Evolutionary conservation across 2,329 filamentous ascomycete species (phyloP), one percentile per base, ranked within the genome.

Genomic region (Xylaria sp.): DNA sequence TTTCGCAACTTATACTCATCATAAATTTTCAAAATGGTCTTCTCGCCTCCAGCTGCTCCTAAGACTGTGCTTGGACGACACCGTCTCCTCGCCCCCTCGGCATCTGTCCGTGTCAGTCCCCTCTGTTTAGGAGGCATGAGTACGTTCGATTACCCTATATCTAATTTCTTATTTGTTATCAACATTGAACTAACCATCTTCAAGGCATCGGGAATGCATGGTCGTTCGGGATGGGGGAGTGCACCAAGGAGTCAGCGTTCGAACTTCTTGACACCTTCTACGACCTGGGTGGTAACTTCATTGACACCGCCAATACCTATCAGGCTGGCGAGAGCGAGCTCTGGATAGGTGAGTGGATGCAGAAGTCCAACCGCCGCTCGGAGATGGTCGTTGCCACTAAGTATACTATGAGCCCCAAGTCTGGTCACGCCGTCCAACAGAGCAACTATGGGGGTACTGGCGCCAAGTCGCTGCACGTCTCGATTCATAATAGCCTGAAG

Each of bases 281-380:
- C 52, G 81, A 81, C 13, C 79, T 83, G 0, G 89, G 89, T 5
- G 89, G 89, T n/a, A 91, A 91, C 80, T 90, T 91, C 76, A 89
- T 91, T 74, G 89, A 91, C 76, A 90, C 87, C 0, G 78, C 85
- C 70, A 86, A 85, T 78, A 82, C 81, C 70, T 89, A 89, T 76
- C 84, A 89, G 72, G 70, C 83, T 67, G 86, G 85, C 57, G 79
- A 89, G 72, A 88, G 85, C 0, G 87, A 89, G 66, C 72, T 66
- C 9, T 87, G 83, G 82, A 73, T 89, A 25, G 87, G 86, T 30
- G 85, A 88, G 69, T 89, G 86, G 85, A 83, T 87, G 81, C 61
- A 75, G 0, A 59, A 72, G 2, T 81, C 82, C n/a, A 73, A 78
- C 7, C 84, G 83, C 72, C 82, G 87, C 0, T 84, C 87, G 72